Evolutionary conservation across 768 basidiomycete genomes (phyloP).

Genomic region (Phaffia australis): DNA sequence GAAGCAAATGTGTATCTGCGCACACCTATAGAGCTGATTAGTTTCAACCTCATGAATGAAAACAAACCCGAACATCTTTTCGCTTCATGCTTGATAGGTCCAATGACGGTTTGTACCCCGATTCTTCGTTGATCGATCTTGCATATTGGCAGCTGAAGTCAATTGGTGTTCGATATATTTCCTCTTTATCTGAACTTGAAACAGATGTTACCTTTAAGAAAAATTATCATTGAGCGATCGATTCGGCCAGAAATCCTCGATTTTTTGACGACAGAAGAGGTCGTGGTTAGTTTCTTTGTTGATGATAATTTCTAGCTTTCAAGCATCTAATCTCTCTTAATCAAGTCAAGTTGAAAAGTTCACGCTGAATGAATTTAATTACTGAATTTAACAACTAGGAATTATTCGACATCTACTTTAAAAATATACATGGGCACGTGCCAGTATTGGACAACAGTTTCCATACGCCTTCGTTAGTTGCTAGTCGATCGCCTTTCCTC

Average conservation of each 20-base stretch:
- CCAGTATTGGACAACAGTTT: constrained; percentile 74
- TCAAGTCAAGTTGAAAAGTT: too few species aligned
- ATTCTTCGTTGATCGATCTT: not conserved
- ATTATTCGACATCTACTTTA: constrained; percentile 39
- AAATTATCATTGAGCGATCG: constrained; percentile 66
- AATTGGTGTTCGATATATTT: not conserved
- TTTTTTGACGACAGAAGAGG: constrained; percentile 78
- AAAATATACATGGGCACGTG: constrained; percentile 56
- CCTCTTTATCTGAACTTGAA: not conserved
- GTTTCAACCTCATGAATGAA: not conserved
- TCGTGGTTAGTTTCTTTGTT: constrained; percentile 44
- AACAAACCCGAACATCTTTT: not conserved
- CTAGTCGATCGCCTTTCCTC: constrained; percentile 86
- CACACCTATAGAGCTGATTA: not conserved
- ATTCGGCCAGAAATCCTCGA: constrained; percentile 87
- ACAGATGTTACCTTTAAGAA: constrained; percentile 38
- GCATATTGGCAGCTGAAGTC: not conserved
- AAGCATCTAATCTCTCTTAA: not conserved
- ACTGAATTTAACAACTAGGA: constrained; percentile 1
- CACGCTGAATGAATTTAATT: too few species aligned
- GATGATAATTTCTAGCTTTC: not conserved
- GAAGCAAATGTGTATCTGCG: too few species aligned
- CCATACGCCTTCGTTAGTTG: constrained; percentile 87
- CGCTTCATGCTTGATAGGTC: not conserved
- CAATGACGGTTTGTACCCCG: constrained; percentile 16